A percentile compares a stretch with the other conserved stretches of the same genome.
These are phyloP conservation scores for Aethionema arabicum DNA, from an alignment of 345 rosid species.

Conservation along the genomic window DNA sequence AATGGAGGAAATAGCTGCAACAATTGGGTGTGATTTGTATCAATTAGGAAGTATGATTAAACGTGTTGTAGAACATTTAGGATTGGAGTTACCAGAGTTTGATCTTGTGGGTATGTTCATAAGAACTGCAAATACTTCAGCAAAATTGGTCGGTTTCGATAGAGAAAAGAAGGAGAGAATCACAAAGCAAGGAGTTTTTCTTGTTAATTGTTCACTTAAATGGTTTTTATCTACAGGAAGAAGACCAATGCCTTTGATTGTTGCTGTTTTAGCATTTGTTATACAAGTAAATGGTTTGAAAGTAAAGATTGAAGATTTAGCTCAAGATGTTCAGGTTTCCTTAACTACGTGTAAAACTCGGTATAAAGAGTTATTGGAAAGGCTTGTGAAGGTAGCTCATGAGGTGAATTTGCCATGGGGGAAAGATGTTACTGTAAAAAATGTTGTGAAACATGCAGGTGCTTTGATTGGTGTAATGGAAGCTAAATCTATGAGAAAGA, in stretches of 20 bases:
- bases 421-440: slow-evolving; percentile 65
- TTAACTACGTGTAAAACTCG: slow-evolving; percentile 49
- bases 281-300: slow-evolving; percentile 55
- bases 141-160: slow-evolving; percentile 38
- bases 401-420: slow-evolving; percentile 74
- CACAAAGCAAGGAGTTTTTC: slow-evolving; percentile 63
- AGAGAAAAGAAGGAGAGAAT: slow-evolving; percentile 44
- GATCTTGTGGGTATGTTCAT: slow-evolving; percentile 55
- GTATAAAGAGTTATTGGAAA: slow-evolving; percentile 62
- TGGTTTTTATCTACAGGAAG: slow-evolving; percentile 81
- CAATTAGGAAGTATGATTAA: slow-evolving; percentile 68
- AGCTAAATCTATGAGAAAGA: slow-evolving; percentile 54
- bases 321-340: slow-evolving; percentile 39
- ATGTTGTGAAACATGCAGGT: slow-evolving; percentile 58
- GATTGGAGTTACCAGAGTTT: slow-evolving; percentile 48
- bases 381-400: slow-evolving; percentile 62
- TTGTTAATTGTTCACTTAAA: slow-evolving; percentile 69
- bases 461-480: slow-evolving; percentile 68
- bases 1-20: slow-evolving; percentile 45
- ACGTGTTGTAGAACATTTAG: slow-evolving; percentile 61
- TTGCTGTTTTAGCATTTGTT: slow-evolving; percentile 66
- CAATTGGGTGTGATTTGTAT: slow-evolving; percentile 52
- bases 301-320: slow-evolving; percentile 54
- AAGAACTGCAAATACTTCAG: slow-evolving; percentile 38
- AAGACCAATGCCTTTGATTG: slow-evolving; percentile 72